Base-by-base conservation (phyloP, 2,329 filamentous ascomycete species). In the Ilyonectria mors-panacis region DNA sequence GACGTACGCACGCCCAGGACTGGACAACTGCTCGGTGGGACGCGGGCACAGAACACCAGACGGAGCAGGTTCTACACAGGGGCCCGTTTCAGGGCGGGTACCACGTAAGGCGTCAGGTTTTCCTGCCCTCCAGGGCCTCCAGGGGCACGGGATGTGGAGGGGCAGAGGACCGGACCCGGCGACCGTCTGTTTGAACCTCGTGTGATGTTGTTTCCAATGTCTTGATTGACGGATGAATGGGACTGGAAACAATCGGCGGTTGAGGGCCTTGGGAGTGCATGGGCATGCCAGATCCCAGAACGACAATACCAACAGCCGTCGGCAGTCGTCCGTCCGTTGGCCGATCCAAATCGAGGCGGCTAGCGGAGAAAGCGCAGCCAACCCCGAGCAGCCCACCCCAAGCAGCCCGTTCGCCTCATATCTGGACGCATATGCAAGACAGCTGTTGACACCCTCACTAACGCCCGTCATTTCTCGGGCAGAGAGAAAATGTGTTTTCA, bases 371-470 rank as follows among this genome's bases (percentile, higher is more conserved):
- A 51, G 21, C 30, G 10, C 13, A 12, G 48, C 42, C 50, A 59
- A 50, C 50, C 35, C 30, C 19, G 26, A 13, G 35, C 63, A 51
- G 57, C 57, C 57, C n/a, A 50, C 50, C 35, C 30, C 19, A 26
- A 13, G 35, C 63, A 51, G 57, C 57, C 47, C 53, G 21, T 61
- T 60, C 39, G 26, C 17, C 10, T 39, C 19, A 21, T 55, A 44
- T 57, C 44, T 61, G 44, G 39, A 26, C 48, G 42, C 33, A 60
- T 65, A 65, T 65, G 63, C 63, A 56, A n/a, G 50, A 51, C 57
- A 60, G 58, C 33, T 57, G 51, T 44, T 54, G 50, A 65, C 19
- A 56, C 45, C 53, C 15, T 57, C 44, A 35, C 9, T 15, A 44
- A 61, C 59, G 63, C 63, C 33, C 35, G 57, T 57, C 44, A 61